These are phyloP conservation scores for Sphaerulina vaccinii DNA, from an alignment of 2,329 filamentous ascomycete genomes.

Conservation along the genomic window DNA sequence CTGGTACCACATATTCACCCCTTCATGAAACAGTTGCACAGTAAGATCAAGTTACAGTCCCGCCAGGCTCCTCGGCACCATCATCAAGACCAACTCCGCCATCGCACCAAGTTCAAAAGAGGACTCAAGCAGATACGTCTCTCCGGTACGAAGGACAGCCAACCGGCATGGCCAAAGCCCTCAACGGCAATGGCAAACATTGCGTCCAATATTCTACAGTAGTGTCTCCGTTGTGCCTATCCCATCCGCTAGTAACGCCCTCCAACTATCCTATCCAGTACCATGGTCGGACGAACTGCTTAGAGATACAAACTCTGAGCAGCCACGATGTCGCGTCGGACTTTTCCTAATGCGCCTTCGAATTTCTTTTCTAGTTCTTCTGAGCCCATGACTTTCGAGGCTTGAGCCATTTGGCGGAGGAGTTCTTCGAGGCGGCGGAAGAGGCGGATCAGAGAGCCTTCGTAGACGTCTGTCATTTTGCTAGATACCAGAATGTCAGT, in stretches of 20 bases:
- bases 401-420: conserved; percentile 90
- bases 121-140: too few relatives aligned
- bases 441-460: conserved; percentile 91
- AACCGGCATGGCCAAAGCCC: conserved; percentile 10
- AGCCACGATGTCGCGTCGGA: conserved; percentile 89
- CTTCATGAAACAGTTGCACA: too few relatives aligned
- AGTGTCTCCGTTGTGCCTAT: neutral
- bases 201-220: conserved; percentile 4
- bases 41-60: conserved; percentile 7
- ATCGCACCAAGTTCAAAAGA: too few relatives aligned
- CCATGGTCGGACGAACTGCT: neutral
- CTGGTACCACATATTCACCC: too few relatives aligned
- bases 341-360: conserved; percentile 78
- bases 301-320: conserved; percentile 91
- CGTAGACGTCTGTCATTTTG: conserved; percentile 99
- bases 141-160: conserved; percentile 13
- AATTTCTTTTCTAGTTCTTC: conserved; percentile 92
- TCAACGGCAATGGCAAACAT: conserved; percentile 11
- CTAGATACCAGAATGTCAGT: conserved; percentile 50
- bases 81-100: too few relatives aligned
- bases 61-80: conserved; percentile 13
- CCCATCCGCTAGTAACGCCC: neutral
- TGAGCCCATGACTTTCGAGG: conserved; percentile 96
- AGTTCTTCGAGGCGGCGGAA: conserved; percentile 95
- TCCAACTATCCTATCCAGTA: neutral